Evolutionary conservation across 2,329 filamentous ascomycete species (phyloP).

Genomic region (Trichophyton rubrum): DNA sequence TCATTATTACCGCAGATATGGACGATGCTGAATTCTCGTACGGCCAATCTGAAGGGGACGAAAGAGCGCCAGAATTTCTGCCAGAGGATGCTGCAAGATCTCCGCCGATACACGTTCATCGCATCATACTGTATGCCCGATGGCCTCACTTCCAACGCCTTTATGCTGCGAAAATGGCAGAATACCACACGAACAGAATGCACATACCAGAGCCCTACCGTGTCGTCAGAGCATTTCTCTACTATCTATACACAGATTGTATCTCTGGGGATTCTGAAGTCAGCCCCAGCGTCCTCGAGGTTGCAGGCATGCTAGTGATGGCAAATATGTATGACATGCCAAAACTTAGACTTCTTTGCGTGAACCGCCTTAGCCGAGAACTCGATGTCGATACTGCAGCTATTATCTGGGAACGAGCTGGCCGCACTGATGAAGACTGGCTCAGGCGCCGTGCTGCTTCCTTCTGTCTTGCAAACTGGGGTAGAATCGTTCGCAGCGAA

Average conservation of each 20-base stretch:
- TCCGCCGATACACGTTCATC: conserved; percentile 82
- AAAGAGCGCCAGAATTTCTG: conserved; percentile 20
- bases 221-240: conserved; percentile 86
- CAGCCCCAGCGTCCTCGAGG: conserved; percentile 58
- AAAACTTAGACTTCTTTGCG: conserved; percentile 76
- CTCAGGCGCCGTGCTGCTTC: conserved; percentile 73
- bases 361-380: conserved; percentile 79
- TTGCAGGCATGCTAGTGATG: conserved; percentile 91
- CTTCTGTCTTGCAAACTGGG: conserved; percentile 92
- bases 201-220: conserved; percentile 94
- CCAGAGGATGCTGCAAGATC: conserved; percentile 45
- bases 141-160: conserved; percentile 95
- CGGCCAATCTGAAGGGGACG: conserved; percentile 48
- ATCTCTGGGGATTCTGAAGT: conserved; percentile 53
- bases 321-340: conserved; percentile 97
- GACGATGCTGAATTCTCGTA: conserved; percentile 52
- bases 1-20: conserved; percentile 77
- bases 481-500: conserved; percentile 75
- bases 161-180: conserved; percentile 88
- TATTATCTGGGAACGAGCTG: conserved; percentile 89
- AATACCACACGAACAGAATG: conserved; percentile 95
- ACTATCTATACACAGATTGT: conserved; percentile 93
- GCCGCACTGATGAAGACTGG: conserved; percentile 84
- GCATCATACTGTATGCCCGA: conserved; percentile 81
- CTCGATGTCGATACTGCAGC: conserved; percentile 91